phyloP scores from a whole-genome alignment of 1,139 yeast genomes.

The Zhuliangozyma parablackwelliae region DNA sequence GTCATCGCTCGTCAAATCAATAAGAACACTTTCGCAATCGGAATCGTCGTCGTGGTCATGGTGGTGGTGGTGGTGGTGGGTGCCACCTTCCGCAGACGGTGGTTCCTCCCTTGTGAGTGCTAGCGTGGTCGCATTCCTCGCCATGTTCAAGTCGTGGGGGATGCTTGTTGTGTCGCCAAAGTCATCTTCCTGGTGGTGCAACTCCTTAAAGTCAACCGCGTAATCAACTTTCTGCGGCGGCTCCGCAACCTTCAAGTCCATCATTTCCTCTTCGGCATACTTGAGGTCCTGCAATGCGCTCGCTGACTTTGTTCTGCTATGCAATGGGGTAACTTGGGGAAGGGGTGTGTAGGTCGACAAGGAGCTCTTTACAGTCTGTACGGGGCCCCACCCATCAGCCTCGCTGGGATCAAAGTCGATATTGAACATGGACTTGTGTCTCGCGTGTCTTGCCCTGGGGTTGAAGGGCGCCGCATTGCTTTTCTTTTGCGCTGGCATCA shows the following conservation, averaged over 20 bases:
- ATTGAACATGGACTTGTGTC: conserved; percentile 38
- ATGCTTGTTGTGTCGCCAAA: conserved; percentile 5
- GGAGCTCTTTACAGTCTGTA: no score
- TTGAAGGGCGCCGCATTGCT: neutral
- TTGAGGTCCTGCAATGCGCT: conserved; percentile 3
- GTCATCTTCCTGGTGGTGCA: conserved; percentile 13
- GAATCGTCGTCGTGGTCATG: neutral
- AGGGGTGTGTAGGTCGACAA: no score
- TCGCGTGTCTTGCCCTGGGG: conserved; percentile 21
- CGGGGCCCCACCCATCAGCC: neutral
- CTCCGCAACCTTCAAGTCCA: conserved; percentile 29
- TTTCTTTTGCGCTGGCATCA: neutral
- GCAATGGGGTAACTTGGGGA: neutral
- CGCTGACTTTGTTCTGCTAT: conserved; percentile 13
- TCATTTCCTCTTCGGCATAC: conserved; percentile 6
- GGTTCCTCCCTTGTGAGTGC: neutral
- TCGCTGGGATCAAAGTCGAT: conserved; percentile 26
- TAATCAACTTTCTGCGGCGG: conserved; percentile 38
- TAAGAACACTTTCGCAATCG: conserved; percentile 36
- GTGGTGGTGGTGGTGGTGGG: neutral
- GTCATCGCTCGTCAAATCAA: conserved; percentile 42
- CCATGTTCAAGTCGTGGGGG: conserved; percentile 5
- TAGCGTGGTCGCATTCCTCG: conserved; percentile 1
- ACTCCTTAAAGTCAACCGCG: conserved; percentile 40
- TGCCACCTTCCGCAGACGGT: neutral